Base-by-base conservation (phyloP, 331 rosid species). In the Erythrophleum ivorense region DNA sequence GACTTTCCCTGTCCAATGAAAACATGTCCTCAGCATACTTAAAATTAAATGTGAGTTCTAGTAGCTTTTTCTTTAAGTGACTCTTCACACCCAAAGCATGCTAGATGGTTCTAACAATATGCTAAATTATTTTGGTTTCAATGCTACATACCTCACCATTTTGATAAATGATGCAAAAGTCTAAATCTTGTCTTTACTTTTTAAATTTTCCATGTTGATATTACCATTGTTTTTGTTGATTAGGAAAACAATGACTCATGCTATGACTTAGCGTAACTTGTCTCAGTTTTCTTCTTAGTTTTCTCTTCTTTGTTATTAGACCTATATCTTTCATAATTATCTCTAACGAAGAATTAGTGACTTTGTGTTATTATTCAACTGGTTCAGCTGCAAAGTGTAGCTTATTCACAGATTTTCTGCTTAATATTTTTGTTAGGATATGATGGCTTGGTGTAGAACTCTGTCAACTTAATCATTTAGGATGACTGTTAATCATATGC, bases 11-110 rank as follows among this genome's bases (percentile, higher is more conserved):
- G 46, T 85, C 85, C 72, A 50, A 78, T 67, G 93, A 91, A 41
- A 94, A 90, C 78, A 80, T 82, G 77, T 85, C 97, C 36, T 81
- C 91, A 63, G 36, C 75, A 58, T 90, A 85, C 84, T 86, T 92
- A 19, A 87, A 89, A 84, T 82, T 89, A 84, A 89, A 89, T 87
- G 97, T 92, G 40, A 78, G 97, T 89, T 50, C 80, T 75, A 19
- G 18, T 9, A 24, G 52, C 41, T 76, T 72, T 71, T 85, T 66
- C 78, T 74, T 71, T 10, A 15, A 52, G 15, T 76, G 60, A 58
- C 46, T 75, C 76, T 19, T 75, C 38, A 31, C 11, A 58, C 68
- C n/a, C 49, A 53, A 36, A 64, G 29, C 59, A 65, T 54, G 24
- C 46, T 21, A 16, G 62, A 73, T 66, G 16, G 43, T 71, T 65